Base-by-base conservation (phyloP, 2,329 filamentous ascomycete species). In the Talaromyces sp. region DNA sequence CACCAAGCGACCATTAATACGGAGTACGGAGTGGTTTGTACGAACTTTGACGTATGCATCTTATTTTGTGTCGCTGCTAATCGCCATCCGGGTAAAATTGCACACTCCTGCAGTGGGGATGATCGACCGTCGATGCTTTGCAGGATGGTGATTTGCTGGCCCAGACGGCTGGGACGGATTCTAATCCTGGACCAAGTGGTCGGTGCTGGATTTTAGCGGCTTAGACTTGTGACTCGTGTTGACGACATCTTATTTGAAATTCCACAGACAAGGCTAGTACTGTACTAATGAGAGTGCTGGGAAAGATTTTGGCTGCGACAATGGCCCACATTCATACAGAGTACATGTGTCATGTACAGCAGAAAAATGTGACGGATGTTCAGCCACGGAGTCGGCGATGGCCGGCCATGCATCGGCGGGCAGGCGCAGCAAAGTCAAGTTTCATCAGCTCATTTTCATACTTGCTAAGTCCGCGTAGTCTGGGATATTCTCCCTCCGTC, bases 121-220 rank as follows among this genome's bases (percentile, higher is more conserved):
- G 44, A 47, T 47, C 44, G 36, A 39, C 36, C 2, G n/a, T 19
- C 9, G 44, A 47, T 4, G 44, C 2, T 47, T 9, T 25, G 44
- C 44, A 25, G 44, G 44, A 30, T 19, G 36, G 19, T 56, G 55
- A 62, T 59, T 59, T 39, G 60, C 8, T n/a, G 44, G 44, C 33
- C 60, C 56, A 55, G 60, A 32, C 17, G 51, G 15, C 33, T 58
- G 55, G 60, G 27, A 58, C 58, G 42, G 47, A 55, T 51, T 30
- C 30, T 30, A 39, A 36, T 39, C 52, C 44, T 56, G 30, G 17
- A 39, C 39, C 33, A 30, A 9, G 51, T 60, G 17, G 58, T 39
- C 15, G 22, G 28, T 15, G 49, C 25, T 53, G 49, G 25, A 4
- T 3, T 11, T n/a, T 53, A 19, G 25, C 44, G 10, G 4, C 10